Percentiles rank a stretch among this genome's conserved stretches.
Evolutionary conservation across 345 rosid species (phyloP).

Genomic region (Populus davidiana): DNA sequence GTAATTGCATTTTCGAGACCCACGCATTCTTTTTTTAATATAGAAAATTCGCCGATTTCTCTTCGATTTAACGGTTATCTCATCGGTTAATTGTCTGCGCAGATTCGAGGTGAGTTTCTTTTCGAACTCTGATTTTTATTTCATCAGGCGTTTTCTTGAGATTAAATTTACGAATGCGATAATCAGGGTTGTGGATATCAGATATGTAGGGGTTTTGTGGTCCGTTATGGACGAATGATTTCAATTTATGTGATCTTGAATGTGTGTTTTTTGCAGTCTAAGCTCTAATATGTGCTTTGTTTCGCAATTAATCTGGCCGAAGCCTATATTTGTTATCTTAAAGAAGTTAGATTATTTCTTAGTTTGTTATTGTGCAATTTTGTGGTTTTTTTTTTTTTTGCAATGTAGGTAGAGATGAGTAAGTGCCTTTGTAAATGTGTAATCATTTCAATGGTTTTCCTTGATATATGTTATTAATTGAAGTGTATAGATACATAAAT

Average conservation of each 20-base stretch:
- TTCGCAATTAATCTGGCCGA: background rate
- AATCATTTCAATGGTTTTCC: background rate
- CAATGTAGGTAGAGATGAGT: constrained; percentile 3
- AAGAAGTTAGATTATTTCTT: background rate
- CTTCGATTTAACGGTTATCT: background rate
- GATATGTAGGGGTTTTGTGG: background rate
- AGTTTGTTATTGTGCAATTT: background rate
- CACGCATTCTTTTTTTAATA: background rate
- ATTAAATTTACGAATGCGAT: background rate
- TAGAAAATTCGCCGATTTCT: constrained; percentile 11
- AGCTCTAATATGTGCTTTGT: background rate
- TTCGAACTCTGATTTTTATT: background rate
- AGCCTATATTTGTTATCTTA: background rate
- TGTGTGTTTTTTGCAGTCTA: constrained; percentile 5
- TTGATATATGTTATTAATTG: constrained; percentile 2
- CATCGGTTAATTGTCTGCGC: constrained; percentile 8
- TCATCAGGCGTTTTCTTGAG: background rate
- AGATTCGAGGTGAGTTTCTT: constrained; percentile 22
- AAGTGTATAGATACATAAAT: constrained; percentile 23
- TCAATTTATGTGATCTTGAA: background rate
- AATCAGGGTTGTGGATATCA: background rate
- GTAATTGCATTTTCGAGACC: constrained; percentile 27
- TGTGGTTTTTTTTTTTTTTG: background rate
- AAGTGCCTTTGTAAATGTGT: background rate
- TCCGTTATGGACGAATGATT: background rate